Evolutionary conservation across 148 eudicot species (phyloP).

Genomic region (Selenicereus undatus): DNA sequence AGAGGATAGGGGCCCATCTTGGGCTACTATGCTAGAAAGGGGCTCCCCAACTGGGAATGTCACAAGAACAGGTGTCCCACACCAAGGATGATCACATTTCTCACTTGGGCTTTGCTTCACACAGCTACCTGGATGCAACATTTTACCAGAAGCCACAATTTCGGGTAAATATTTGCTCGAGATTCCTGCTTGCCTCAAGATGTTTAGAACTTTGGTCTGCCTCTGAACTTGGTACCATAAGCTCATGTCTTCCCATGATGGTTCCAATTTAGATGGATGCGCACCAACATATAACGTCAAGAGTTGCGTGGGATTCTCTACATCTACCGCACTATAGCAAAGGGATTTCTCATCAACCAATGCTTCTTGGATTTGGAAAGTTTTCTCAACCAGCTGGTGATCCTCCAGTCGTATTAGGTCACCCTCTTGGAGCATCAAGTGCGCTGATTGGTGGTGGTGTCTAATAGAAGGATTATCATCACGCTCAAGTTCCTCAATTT

Average conservation of each 20-base stretch:
- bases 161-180: conserved; percentile 61
- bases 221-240: conserved; percentile 87
- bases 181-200: conserved; percentile 53
- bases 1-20: conserved; percentile 50
- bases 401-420: conserved; percentile 54
- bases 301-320: conserved; percentile 40
- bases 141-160: conserved; percentile 62
- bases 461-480: conserved; percentile 30
- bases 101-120: conserved; percentile 51
- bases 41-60: conserved; percentile 65
- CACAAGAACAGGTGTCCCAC: conserved; percentile 73
- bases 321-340: conserved; percentile 44
- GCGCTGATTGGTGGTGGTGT: conserved; percentile 34
- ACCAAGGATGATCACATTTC: conserved; percentile 67
- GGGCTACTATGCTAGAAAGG: conserved; percentile 41
- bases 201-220: conserved; percentile 69
- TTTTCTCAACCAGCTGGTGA: conserved; percentile 44
- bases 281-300: conserved; percentile 60
- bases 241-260: conserved; percentile 83
- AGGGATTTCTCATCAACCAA: conserved; percentile 40
- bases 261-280: conserved; percentile 71
- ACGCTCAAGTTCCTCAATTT: conserved; percentile 48
- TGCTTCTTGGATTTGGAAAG: conserved; percentile 49
- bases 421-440: conserved; percentile 51
- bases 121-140: conserved; percentile 64